Percentiles rank a stretch among this genome's conserved stretches.
Evolutionary conservation across 768 basidiomycete species (phyloP).

Genomic region (Kwoniella sp.): DNA sequence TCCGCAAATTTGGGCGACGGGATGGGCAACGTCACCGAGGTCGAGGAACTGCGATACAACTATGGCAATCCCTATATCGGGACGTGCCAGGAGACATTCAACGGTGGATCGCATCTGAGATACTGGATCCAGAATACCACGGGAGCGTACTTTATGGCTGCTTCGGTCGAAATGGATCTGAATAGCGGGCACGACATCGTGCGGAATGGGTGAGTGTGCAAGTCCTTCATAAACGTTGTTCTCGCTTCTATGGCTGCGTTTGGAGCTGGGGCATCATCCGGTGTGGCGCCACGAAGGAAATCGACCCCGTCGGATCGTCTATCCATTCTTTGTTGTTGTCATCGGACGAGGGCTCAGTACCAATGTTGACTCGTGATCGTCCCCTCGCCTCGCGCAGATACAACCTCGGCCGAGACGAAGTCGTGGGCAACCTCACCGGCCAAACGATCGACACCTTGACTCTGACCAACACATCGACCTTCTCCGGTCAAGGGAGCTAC

Average conservation of each 20-base stretch:
- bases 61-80: constrained; percentile 80
- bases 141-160: constrained; percentile 52
- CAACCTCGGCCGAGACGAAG: constrained; percentile 79
- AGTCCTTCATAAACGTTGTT: too few relatives aligned
- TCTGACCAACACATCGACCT: constrained; percentile 67
- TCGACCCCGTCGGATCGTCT: too few relatives aligned
- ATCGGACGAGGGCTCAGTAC: background rate
- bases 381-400: constrained; percentile 59
- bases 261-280: too few relatives aligned
- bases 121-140: constrained; percentile 79
- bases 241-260: too few relatives aligned
- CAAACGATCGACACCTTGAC: constrained; percentile 21
- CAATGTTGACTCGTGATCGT: too few relatives aligned
- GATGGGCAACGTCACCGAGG: constrained; percentile 71
- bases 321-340: background rate
- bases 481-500: constrained; percentile 66
- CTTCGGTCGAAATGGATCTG: constrained; percentile 42
- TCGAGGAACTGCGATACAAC: constrained; percentile 79
- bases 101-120: constrained; percentile 84
- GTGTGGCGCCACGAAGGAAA: too few relatives aligned
- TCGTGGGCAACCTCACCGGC: constrained; percentile 79
- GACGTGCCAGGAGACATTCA: constrained; percentile 78
- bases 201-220: constrained; percentile 63
- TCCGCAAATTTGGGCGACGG: constrained; percentile 78
- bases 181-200: constrained; percentile 71